Base-by-base conservation (phyloP, 73 alveolate genomes). In the Paramecium primaurelia region DNA sequence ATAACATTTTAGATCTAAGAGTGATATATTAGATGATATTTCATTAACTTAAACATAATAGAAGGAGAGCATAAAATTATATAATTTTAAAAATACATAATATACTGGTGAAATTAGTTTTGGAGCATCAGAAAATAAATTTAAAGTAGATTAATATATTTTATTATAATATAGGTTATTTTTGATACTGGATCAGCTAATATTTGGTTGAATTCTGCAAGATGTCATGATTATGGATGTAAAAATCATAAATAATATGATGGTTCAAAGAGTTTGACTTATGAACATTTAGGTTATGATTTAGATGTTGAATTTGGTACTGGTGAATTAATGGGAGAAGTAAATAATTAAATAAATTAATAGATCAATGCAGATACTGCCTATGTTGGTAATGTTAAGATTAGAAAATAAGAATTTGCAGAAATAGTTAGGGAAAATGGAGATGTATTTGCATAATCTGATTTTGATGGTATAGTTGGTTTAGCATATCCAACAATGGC, bases 101-200 rank as follows among this genome's bases (percentile, higher is more conserved):
- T 68, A 68, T 68, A 68, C 85, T 68, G 85, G 85, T 34, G 85
- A 68, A 36, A 68, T 68, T 22, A 36, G 85, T 32, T 32, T 68
- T 14, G 85, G 85, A 68, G 47, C n/a, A 68, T 26, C 4, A 30
- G 85, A 68, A 30, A 36, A 68, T 5, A 68, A 68, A 68, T 68
- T 68, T 36, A 68, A 68, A 36, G 85, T 68, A 68, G 26, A 58
- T 14, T 68, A 26, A n/a, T 18, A 4, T 54, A 25, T 1, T 54
- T 59, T n/a, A 32, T 12, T 8, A 8, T 47, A 11, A 36, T 93
- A n/a, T 92, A 87, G 37, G 99, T 95, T 14, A 95, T 95, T 12
- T 96, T 95, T 92, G 99, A 96, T 88, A 96, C 98, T 10, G 98
- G 98, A 51, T 68, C 94, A 38, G 96, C 95, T 4, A 95, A 95